A percentile compares a stretch with the other conserved stretches of the same genome.
Evolutionary conservation across 2,329 filamentous ascomycete species (phyloP).

Genomic region (Penicillium expansum): DNA sequence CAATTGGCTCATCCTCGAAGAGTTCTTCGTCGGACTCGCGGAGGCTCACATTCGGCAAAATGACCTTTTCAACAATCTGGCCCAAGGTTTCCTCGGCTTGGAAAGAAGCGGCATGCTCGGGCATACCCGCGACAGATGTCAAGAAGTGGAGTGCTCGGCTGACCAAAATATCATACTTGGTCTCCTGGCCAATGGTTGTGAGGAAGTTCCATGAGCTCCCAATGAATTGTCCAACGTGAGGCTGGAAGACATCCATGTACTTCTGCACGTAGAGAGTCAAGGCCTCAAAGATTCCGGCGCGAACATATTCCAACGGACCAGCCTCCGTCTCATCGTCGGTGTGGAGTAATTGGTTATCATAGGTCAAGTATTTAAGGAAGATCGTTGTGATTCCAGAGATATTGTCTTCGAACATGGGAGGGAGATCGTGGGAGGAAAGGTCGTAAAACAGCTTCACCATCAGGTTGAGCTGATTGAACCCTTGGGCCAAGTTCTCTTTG

Average conservation of each 20-base stretch:
- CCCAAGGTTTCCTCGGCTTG: slow-evolving; percentile 75
- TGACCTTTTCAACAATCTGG: slow-evolving; percentile 92
- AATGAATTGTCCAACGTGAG: slow-evolving; percentile 78
- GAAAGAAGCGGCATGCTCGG: slow-evolving; percentile 78
- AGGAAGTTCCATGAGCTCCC: slow-evolving; percentile 87
- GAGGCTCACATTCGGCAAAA: slow-evolving; percentile 86
- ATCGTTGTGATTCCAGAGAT: slow-evolving; percentile 72
- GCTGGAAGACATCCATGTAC: slow-evolving; percentile 89
- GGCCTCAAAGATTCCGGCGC: slow-evolving; percentile 89
- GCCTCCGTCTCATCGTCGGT: slow-evolving; percentile 89
- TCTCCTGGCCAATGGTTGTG: slow-evolving; percentile 79
- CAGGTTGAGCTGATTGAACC: slow-evolving; percentile 82
- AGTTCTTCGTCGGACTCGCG: slow-evolving; percentile 92
- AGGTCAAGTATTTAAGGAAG: slow-evolving; percentile 89
- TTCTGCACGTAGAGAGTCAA: slow-evolving; percentile 90
- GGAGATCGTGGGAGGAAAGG: slow-evolving; percentile 94
- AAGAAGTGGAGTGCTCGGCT: slow-evolving; percentile 94
- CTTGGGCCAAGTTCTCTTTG: slow-evolving; percentile 68
- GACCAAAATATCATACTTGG: slow-evolving; percentile 90
- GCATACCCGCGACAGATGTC: slow-evolving; percentile 78
- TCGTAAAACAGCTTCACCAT: slow-evolving; percentile 93
- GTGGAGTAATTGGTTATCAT: slow-evolving; percentile 76
- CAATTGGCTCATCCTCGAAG: slow-evolving; percentile 98
- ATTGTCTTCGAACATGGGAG: slow-evolving; percentile 90
- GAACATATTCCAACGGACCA: slow-evolving; percentile 78